phyloP scores from a whole-genome alignment of 352 stramenopile genomes.

The Thalassiosira sp. region DNA sequence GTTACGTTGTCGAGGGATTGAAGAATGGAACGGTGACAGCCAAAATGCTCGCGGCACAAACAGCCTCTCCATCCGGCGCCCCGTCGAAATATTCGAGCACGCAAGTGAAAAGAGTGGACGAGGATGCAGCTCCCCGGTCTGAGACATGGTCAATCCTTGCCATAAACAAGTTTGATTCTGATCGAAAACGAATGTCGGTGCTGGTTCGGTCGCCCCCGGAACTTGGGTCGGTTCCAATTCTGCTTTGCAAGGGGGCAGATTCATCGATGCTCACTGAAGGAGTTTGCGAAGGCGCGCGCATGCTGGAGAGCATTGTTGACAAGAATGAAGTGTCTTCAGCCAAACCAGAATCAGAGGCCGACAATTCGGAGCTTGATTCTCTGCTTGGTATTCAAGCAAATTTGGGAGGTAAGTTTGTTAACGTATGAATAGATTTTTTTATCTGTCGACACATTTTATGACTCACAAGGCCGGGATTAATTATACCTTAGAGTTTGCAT shows the following conservation, averaged over 20 bases:
- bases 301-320: constrained; percentile 37
- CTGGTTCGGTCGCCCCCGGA: constrained; percentile 86
- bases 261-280: constrained; percentile 84
- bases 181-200: constrained; percentile 98
- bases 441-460: too few species aligned
- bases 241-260: constrained; percentile 88
- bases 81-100: constrained; percentile 37
- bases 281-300: constrained; percentile 57
- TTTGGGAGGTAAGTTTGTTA: constrained; percentile 64
- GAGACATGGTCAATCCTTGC: constrained; percentile 92
- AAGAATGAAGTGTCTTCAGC: constrained; percentile 40
- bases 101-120: constrained; percentile 31
- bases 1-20: constrained; percentile 53
- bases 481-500: constrained; percentile 68
- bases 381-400: constrained; percentile 76
- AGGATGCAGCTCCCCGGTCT: constrained; percentile 9
- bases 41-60: constrained; percentile 60
- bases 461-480: not conserved
- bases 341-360: constrained; percentile 25
- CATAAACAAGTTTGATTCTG: constrained; percentile 97
- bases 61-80: constrained; percentile 15
- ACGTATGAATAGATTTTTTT: not conserved
- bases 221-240: constrained; percentile 73
- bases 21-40: constrained; percentile 60
- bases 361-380: constrained; percentile 61